These are phyloP conservation scores for Cladosporium sp. DNA, from an alignment of 2,329 filamentous ascomycete species.

Conservation along the genomic window DNA sequence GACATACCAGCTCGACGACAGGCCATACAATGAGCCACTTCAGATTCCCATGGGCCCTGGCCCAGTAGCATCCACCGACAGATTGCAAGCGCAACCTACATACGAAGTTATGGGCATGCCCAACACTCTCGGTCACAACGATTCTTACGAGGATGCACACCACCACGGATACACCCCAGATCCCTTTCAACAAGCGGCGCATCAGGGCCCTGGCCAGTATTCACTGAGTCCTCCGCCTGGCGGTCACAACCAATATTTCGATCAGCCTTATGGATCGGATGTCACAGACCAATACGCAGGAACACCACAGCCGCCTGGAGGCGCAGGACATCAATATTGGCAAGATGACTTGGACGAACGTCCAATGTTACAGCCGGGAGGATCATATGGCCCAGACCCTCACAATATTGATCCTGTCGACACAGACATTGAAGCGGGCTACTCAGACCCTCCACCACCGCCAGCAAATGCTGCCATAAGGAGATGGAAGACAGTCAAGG, in stretches of 20 bases:
- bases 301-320: conserved; percentile 15
- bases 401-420: conserved; percentile 36
- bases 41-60: conserved; percentile 63
- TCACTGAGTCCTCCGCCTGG: conserved; percentile 72
- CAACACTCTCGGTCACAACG: conserved; percentile 59
- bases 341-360: conserved; percentile 64
- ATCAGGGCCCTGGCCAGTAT: conserved; percentile 51
- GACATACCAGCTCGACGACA: conserved; percentile 78
- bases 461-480: conserved; percentile 63
- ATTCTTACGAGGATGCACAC: conserved; percentile 54
- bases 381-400: conserved; percentile 59
- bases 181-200: conserved; percentile 36
- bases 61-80: conserved; percentile 63
- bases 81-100: conserved; percentile 77
- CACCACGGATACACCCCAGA: conserved; percentile 41
- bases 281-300: conserved; percentile 48
- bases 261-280: conserved; percentile 72
- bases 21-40: conserved; percentile 62
- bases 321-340: conserved; percentile 50
- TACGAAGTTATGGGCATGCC: conserved; percentile 68
- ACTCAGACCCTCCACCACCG: conserved; percentile 43
- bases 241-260: conserved; percentile 84
- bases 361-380: conserved; percentile 69
- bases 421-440: conserved; percentile 32
- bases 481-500: conserved; percentile 97